phyloP scores from a whole-genome alignment of 106 monocot genomes.

The Acanthochlamys bracteata region DNA sequence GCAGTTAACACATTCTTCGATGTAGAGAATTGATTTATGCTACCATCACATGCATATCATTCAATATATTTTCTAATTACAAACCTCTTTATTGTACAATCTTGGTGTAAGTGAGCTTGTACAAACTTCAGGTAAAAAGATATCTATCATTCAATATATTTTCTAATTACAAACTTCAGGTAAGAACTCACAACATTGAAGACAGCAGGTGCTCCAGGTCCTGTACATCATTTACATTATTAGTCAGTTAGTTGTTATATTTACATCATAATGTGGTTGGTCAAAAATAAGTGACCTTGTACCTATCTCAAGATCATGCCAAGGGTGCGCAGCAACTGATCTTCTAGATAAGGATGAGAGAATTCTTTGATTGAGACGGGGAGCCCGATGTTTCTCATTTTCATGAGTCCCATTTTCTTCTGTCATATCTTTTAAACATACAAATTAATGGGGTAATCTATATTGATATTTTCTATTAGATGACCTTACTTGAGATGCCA shows the following conservation, averaged over 20 bases:
- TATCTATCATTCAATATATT: not conserved
- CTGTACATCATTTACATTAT: slow-evolving; percentile 1
- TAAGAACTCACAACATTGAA: slow-evolving; percentile 38
- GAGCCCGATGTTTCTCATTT: slow-evolving; percentile 1
- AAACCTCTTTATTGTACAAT: no score
- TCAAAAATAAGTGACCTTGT: not conserved
- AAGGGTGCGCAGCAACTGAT: slow-evolving; percentile 44
- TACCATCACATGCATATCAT: no score
- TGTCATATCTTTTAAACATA: not conserved
- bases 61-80: no score
- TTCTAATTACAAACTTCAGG: not conserved
- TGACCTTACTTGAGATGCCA: no score
- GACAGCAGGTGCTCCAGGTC: slow-evolving; percentile 39
- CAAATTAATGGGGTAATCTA: no score
- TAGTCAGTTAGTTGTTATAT: not conserved
- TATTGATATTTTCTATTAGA: no score
- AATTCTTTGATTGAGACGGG: slow-evolving; percentile 35
- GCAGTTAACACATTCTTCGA: no score
- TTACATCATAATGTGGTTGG: not conserved
- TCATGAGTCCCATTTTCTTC: slow-evolving; percentile 8
- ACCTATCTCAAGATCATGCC: slow-evolving; percentile 59
- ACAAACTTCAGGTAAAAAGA: not conserved
- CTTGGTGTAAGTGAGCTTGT: not conserved
- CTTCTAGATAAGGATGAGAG: slow-evolving; percentile 31
- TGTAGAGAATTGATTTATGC: no score